Base-by-base conservation (phyloP, 108 stramenopile species). In the Chaetoceros tenuissimus region DNA sequence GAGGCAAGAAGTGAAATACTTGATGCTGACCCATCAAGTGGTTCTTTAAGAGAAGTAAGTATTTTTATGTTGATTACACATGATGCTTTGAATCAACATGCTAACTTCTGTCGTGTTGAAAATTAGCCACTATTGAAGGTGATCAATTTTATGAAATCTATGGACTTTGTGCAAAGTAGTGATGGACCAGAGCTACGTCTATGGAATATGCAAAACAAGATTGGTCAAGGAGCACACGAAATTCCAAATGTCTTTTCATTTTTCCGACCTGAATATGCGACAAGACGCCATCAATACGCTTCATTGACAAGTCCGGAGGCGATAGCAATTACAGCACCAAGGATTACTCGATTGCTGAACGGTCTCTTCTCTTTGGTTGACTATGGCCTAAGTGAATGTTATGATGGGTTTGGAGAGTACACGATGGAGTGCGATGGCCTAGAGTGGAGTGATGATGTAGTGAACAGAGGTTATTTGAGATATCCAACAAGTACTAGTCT, bases 241-340 rank as follows among this genome's bases (percentile, higher is more conserved):
- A 31, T 60, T 1, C 77, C 77, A 25, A 66, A 46, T 40, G 78
- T 82, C 0, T 82, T 82, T 61, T 67, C 64, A n/a, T 82, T 73
- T 34, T 82, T 73, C 47, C 44, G 67, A 0, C 74, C 79, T 5
- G 66, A 68, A 22, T 78, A 67, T 46, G 31, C 47, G 18, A 57
- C 75, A 40, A 24, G 57, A 29, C 69, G 74, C 29, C 23, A 5
- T 1, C 28, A 48, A 24, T 10, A 28, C 24, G 68, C 68, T 2
- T 53, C 53, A 7, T 49, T 80, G 0, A 51, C 49, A 18, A 29
- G 59, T 10, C 79, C 79, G 1, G 69, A 64, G 34, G 57, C 56
- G 16, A 44, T 53, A 59, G 49, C 58, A 2, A 20, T 59, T 3
- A 51, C 63, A 2, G 46, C 24, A 2, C 57, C 58, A 10, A 44